A percentile compares a stretch with the other conserved stretches of the same genome.
Conservation (phyloP, 192 early-diverging fungal genomes). For the Coemansia sp. region DNA sequence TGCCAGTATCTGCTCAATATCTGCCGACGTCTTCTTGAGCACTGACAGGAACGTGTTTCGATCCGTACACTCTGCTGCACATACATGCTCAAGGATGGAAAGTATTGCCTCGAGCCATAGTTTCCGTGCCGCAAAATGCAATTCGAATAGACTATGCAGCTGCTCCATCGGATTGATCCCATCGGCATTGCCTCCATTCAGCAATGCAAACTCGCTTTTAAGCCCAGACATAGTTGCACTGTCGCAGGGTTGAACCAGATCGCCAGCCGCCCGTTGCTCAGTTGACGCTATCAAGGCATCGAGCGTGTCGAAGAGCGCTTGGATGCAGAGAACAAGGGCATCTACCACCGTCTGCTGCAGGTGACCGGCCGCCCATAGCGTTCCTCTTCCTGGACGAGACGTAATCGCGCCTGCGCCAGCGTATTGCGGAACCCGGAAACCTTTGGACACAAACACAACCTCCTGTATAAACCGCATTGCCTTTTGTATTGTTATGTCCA, state of each 20-base stretch:
- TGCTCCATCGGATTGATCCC: constrained; percentile 14
- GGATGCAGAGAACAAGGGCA: not conserved
- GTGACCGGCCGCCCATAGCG: constrained; percentile 13
- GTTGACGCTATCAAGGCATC: not conserved
- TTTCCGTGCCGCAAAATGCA: constrained; percentile 32
- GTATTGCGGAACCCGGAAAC: constrained; percentile 26
- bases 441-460: constrained; percentile 25
- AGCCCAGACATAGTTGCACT: not conserved
- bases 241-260: not conserved
- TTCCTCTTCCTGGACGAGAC: constrained; percentile 14
- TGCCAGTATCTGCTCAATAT: not conserved
- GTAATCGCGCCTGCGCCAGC: constrained; percentile 1
- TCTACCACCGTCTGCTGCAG: constrained; percentile 14
- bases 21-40: not conserved
- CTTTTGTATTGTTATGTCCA: constrained; percentile 28
- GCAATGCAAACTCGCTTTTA: not conserved
- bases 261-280: not conserved
- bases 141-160: constrained; percentile 11
- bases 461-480: constrained; percentile 37
- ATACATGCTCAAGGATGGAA: not conserved
- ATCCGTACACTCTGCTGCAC: not conserved
- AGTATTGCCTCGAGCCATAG: constrained; percentile 28
- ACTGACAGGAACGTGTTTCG: not conserved
- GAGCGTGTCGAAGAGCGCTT: not conserved
- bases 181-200: not conserved